Conservation (phyloP, 495 filamentous ascomycete genomes). For the Gamarada debralockiae region DNA sequence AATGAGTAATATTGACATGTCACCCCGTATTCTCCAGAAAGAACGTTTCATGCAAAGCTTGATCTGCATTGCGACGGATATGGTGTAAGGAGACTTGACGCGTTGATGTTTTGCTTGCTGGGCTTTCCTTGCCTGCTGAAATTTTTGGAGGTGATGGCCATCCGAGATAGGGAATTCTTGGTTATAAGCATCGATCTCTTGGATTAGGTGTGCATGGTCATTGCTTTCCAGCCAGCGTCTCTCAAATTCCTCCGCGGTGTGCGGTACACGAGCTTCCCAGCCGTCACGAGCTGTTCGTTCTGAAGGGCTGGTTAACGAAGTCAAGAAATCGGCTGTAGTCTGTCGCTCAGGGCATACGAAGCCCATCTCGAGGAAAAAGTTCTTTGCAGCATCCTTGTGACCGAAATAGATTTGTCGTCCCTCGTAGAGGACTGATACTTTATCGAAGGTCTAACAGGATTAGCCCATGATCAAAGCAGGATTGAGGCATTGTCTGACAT, state of each 20-base stretch:
- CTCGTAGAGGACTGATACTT: slow-evolving; percentile 59
- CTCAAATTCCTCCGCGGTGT: slow-evolving; percentile 68
- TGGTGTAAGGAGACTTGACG: slow-evolving; percentile 57
- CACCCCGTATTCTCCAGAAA: slow-evolving; percentile 64
- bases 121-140: no score
- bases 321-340: slow-evolving; percentile 69
- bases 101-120: slow-evolving; percentile 57
- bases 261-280: slow-evolving; percentile 60
- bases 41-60: slow-evolving; percentile 54
- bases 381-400: slow-evolving; percentile 48
- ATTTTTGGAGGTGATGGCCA: slow-evolving; percentile 52
- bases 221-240: slow-evolving; percentile 52
- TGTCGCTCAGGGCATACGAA: slow-evolving; percentile 50
- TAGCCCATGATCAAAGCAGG: no score
- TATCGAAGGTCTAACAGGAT: slow-evolving; percentile 60
- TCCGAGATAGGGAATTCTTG: slow-evolving; percentile 58
- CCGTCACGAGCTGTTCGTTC: slow-evolving; percentile 59
- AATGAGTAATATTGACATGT: slow-evolving; percentile 67
- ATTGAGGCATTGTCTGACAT: no score
- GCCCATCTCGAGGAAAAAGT: slow-evolving; percentile 59
- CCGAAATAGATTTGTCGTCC: slow-evolving; percentile 69
- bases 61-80: slow-evolving; percentile 54
- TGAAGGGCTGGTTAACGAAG: slow-evolving; percentile 63
- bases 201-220: slow-evolving; percentile 47
- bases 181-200: slow-evolving; percentile 69